phyloP scores from a whole-genome alignment of 1,139 yeast genomes.

The Spencermartinsiella ligniputridi region DNA sequence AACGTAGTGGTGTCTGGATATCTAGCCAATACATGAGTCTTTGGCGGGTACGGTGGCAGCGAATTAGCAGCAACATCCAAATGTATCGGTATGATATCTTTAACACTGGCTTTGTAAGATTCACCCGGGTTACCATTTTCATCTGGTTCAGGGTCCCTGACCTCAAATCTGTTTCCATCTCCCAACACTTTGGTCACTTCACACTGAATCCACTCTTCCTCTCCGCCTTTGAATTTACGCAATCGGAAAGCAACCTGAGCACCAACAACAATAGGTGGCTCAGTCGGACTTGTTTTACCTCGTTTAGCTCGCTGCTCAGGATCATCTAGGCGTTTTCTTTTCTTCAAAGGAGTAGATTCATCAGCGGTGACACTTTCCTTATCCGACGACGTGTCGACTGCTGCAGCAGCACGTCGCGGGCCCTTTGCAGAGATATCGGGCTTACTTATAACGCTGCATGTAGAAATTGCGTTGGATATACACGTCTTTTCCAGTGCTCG shows the following conservation, averaged over 20 bases:
- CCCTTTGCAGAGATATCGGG: conserved; percentile 1
- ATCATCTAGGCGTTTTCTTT: conserved; percentile 8
- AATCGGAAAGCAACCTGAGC: conserved; percentile 88
- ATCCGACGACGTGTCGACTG: conserved; percentile 4
- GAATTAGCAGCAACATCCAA: conserved; percentile 32
- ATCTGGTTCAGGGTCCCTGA: conserved; percentile 96
- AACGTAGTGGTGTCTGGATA: conserved; percentile 98
- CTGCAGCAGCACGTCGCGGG: conserved; percentile 6
- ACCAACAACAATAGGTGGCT: conserved; percentile 40
- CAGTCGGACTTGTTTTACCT: conserved; percentile 2
- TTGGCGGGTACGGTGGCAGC: conserved; percentile 58
- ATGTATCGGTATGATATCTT: conserved; percentile 77
- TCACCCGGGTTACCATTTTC: conserved; percentile 89
- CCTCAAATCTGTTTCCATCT: conserved; percentile 73
- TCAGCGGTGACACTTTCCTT: background rate
- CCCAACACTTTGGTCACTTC: conserved; percentile 72
- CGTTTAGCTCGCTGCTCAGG: conserved; percentile 7
- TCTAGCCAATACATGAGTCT: conserved; percentile 81
- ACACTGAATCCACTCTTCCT: conserved; percentile 96
- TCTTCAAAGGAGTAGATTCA: conserved; percentile 7
- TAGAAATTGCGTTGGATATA: conserved; percentile 4
- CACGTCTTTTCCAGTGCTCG: conserved; percentile 12
- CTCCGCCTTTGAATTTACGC: conserved; percentile 44
- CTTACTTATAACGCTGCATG: conserved; percentile 3
- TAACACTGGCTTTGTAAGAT: conserved; percentile 73